Evolutionary conservation across 768 basidiomycete species (phyloP), one percentile per base, ranked within the genome.

Genomic region (Rickenella mellea): DNA sequence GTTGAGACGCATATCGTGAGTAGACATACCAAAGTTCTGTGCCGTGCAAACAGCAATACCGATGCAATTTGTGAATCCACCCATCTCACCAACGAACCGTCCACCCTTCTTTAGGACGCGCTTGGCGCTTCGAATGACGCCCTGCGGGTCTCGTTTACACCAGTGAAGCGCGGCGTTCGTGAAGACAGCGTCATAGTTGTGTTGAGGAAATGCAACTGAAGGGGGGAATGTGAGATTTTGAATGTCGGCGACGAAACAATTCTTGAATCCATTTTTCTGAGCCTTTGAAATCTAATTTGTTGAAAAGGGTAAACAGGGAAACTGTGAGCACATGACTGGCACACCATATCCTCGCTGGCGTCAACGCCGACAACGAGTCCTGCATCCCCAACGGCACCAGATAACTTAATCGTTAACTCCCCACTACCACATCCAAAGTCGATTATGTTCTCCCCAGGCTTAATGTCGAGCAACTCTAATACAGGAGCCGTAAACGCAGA

Each of bases 341-440:
- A 3, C 47, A 86, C 85, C 84, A 91, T 88, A 50, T 72, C 75
- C 47, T 74, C 65, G 51, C 76, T 87, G 24, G 65, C 62, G 56
- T 92, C 90, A 9, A 80, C 64, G 0, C 84, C 89, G 9, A 83
- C 68, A 2, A 86, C 73, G 14, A 68, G 32, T 0, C 86, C 81
- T 3, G 41, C 35, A 0, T 40, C 6, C 63, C 66, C 55, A 5
- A 91, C 83, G 12, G 68, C 51, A 10, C 68, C 55, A 36, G 72
- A 65, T 24, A 93, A 66, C 42, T 70, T 60, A 37, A 71, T 48
- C 0, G 83, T 86, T 11, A 91, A 62, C 48, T 91, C 82, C 0
- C 87, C 89, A 33, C 79, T 87, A 14, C 90, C 88, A 53, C 88
- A 91, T 2, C 89, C 88, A 32, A 88, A 60, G 51, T 88, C 86